Percentiles rank a stretch among this genome's conserved stretches.
Conservation (phyloP, 148 eudicot genomes). For the Rhododendron henanense region DNA sequence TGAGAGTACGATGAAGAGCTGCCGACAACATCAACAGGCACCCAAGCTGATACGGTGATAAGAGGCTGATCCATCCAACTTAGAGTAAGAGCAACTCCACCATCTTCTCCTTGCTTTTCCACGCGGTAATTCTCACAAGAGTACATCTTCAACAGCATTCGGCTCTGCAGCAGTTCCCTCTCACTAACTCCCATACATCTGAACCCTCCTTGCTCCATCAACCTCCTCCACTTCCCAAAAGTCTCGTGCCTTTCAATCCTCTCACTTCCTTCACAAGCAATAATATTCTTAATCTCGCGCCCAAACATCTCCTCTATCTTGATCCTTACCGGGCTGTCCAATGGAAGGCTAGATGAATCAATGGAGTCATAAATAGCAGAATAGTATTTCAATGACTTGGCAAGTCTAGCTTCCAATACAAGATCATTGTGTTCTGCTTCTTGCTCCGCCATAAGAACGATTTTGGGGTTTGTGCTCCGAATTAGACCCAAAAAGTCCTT, state of each 20-base stretch:
- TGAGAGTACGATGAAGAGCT: constrained; percentile 58
- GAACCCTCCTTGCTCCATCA: constrained; percentile 71
- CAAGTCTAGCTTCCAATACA: constrained; percentile 54
- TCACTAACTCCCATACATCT: constrained; percentile 41
- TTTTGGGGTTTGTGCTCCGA: constrained; percentile 62
- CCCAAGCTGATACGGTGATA: constrained; percentile 80
- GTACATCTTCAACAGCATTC: constrained; percentile 82
- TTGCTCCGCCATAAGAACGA: constrained; percentile 74
- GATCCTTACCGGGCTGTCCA: constrained; percentile 47
- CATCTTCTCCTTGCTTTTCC: constrained; percentile 37
- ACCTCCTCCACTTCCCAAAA: constrained; percentile 56
- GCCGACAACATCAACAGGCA: constrained; percentile 40
- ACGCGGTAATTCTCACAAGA: constrained; percentile 38
- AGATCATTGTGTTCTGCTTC: constrained; percentile 63
- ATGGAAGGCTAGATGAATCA: constrained; percentile 42
- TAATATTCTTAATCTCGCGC: constrained; percentile 73
- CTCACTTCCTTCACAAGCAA: constrained; percentile 80
- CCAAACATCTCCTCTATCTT: constrained; percentile 82
- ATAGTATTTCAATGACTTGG: constrained; percentile 63
- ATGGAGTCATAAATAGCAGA: constrained; percentile 73
- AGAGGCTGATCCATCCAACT: constrained; percentile 86
- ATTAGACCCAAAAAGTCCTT: constrained; percentile 75
- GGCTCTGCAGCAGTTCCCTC: constrained; percentile 59
- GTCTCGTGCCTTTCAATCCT: constrained; percentile 77
- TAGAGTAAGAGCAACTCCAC: constrained; percentile 36